Base-by-base conservation (phyloP, 768 basidiomycete genomes). In the Calocybe cyanea region DNA sequence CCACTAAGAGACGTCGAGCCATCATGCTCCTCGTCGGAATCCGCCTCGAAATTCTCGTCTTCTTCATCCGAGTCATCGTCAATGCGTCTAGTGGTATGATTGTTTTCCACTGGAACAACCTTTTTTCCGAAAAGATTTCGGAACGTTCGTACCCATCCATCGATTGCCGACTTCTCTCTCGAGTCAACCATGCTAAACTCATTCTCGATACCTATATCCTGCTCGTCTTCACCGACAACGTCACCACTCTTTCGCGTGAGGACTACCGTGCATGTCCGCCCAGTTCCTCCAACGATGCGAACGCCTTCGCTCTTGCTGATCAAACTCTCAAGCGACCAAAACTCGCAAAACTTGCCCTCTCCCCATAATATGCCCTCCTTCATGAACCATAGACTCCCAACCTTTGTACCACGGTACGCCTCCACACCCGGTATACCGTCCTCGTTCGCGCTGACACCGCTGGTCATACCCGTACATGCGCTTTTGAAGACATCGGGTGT, bases 331-430 rank as follows among this genome's bases (percentile, higher is more conserved):
- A 84, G 63, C 2, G 80, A 64, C 81, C 87, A 89, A 56, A 86
- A 89, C 53, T 87, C 83, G 56, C 83, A 87, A 2, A 85, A 85
- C 51, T 84, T 85, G 57, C 76, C 78, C 58, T 87, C 82, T 18
- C 83, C 85, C 77, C 83, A 85, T 7, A 90, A 71, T 13, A 90
- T 71, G 5, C 86, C 87, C 18, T 69, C 67, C 32, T 71, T 64
- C 37, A 83, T 68, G 69, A 89, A 90, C 82, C 86, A 86, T 32
- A 90, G 65, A 37, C 72, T 82, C 1, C 85, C 85, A 1, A 71
- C 60, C 58, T 87, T 88, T 1, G 86, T 85, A n/a, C 76, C 76
- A 23, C 81, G 76, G 60, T 85, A 82, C 4, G 84, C 85, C 45
- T 85, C 78, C 19, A 86, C 64, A 0, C 84, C 84, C 1, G 84